A percentile compares a stretch with the other conserved stretches of the same genome.
These are phyloP conservation scores for Diaporthe vexans DNA, from an alignment of 2,329 filamentous ascomycete genomes.

Conservation along the genomic window DNA sequence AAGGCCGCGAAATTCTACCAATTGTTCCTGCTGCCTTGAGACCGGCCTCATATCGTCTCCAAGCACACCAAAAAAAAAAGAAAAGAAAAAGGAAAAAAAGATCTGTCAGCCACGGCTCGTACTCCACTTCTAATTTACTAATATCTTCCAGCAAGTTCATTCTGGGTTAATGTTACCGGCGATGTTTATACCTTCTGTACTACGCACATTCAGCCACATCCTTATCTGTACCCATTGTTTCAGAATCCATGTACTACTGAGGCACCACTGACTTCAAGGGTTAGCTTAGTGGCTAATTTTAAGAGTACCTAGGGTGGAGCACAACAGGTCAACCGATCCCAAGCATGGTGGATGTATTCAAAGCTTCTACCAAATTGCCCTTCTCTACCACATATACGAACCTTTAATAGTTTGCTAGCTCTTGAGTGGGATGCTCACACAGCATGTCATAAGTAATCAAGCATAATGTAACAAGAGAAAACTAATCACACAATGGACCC, in stretches of 20 bases:
- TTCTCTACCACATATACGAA: background rate
- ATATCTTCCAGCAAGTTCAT: background rate
- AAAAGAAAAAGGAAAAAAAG: background rate
- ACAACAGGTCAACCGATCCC: background rate
- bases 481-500: too few relatives aligned
- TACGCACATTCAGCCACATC: background rate
- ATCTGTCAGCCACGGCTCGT: background rate
- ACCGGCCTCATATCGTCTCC: background rate
- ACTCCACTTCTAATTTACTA: background rate
- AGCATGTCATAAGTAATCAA: background rate
- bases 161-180: background rate
- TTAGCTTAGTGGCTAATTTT: background rate
- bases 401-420: too few relatives aligned
- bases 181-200: background rate
- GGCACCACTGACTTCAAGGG: background rate
- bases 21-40: background rate
- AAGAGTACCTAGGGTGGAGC: background rate
- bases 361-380: background rate
- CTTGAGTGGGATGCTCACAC: background rate
- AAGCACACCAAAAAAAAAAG: too few relatives aligned
- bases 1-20: background rate
- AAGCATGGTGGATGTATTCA: background rate
- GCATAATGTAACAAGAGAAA: background rate
- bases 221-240: background rate
- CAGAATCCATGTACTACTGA: background rate